Base-by-base conservation (phyloP, 495 filamentous ascomycete genomes). In the Podospora didyma region DNA sequence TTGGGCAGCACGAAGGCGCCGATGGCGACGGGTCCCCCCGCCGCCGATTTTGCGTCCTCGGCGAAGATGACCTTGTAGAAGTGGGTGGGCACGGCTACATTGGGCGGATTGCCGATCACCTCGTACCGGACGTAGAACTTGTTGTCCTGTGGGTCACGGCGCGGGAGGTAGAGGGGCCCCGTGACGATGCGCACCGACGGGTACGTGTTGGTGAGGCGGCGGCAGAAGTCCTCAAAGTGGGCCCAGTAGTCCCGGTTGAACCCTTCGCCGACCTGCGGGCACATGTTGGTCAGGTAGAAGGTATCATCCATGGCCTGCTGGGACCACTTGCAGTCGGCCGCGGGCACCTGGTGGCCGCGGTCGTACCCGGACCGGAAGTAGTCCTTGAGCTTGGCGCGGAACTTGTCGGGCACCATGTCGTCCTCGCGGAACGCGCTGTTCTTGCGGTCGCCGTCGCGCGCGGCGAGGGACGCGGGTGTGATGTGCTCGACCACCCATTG, bases 191-290 rank as follows among this genome's bases (percentile, higher is more conserved):
- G 83, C 31, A 98, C 92, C 22, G 81, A 86, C 1, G 94, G 91
- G 61, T 96, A 98, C n/a, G 74, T 79, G 6, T 46, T 21, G 1
- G 92, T 89, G 31, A 98, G 79, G 7, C 89, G 77, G 2, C 94
- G 83, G 72, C 95, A 96, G 71, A 97, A 98, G 62, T 96, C 91
- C 73, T 98, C 94, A 64, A 98, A 92, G 67, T 97, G 95, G 50
- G 95, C 86, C 94, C 94, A 98, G 83, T 98, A 96, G 73, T 98
- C 94, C 19, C 94, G 80, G 73, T 98, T 98, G 77, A 98, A 98
- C 26, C 94, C 94, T 67, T 94, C 89, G 49, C 94, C 94, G 2
- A 98, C 93, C 72, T 98, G 94, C 17, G 94, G 94, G 62, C 90
- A 96, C 92, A 98, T 98, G 74, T 98, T 98, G 66, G 78, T 87